Base-by-base conservation (phyloP, 495 filamentous ascomycete genomes). In the Penicillium taxi region DNA sequence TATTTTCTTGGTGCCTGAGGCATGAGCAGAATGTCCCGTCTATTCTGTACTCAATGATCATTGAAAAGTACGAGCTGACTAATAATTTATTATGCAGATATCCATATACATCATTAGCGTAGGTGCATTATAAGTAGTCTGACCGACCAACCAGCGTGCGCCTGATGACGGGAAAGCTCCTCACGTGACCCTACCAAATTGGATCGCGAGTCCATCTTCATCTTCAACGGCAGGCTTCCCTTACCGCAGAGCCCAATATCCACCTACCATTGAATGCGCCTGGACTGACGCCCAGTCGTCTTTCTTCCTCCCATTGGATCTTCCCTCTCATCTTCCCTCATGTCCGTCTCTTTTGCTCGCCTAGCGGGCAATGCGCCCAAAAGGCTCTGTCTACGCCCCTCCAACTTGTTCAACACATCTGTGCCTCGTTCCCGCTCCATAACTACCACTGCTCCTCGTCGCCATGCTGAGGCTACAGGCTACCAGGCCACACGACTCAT, bases 271-370 rank as follows among this genome's bases (percentile, higher is more conserved):
- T 62, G 46, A 57, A 63, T 64, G 64, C 55, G 55, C 50, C 55
- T 59, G 61, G 63, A 55, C 51, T 58, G 61, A 67, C 61, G 64
- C 54, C 45, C 53, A 52, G 48, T 45, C 49, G 44, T 45, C 44
- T 24, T 39, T 34, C 38, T 35, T 55, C 56, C 36, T 44, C 47
- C 43, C 42, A 39, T 43, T 41, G 41, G 35, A 40, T 53, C 49
- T 43, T 42, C 50, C 45, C 47, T 41, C 34, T 25, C 23, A 34
- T 2, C 29, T 34, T 50, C 47, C 63, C 59, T 63, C 62, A 86
- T 86, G 81, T 74, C 80, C 58, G 72, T 70, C 41, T 64, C 77
- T 18, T 72, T 84, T 59, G 58, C 74, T 55, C 80, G 81, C 60
- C 64, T 84, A 37, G 70, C 68, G 57, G 62, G 73, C 58, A 71